Evolutionary conservation across 306 rosid genomes (phyloP).

Genomic region (Urtica urens): DNA sequence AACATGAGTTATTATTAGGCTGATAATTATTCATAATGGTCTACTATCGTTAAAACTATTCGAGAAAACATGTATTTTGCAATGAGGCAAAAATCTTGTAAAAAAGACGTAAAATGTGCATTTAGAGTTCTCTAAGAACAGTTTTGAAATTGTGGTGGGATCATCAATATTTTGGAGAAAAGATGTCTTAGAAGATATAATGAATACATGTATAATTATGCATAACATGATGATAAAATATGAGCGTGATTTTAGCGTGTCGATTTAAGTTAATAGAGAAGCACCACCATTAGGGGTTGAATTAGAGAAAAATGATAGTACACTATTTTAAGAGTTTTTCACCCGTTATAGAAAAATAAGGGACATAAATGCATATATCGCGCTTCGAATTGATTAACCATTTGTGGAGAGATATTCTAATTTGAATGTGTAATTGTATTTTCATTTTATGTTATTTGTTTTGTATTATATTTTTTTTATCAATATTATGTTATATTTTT

Average conservation of each 20-base stretch:
- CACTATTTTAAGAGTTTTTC: too few species aligned
- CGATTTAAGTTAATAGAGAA: background rate
- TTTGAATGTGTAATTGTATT: too few species aligned
- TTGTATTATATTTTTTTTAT: too few species aligned
- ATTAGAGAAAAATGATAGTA: too few species aligned
- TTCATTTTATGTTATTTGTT: too few species aligned
- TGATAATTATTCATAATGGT: constrained; percentile 2
- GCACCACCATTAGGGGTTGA: background rate
- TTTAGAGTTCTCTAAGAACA: background rate
- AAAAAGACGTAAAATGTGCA: background rate
- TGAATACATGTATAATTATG: constrained; percentile 4
- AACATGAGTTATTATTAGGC: too few species aligned
- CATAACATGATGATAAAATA: constrained; percentile 5
- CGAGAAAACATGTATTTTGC: background rate
- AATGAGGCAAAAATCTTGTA: background rate
- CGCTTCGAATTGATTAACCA: background rate
- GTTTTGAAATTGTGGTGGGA: background rate
- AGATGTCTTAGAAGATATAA: background rate
- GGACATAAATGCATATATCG: background rate
- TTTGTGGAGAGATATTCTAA: background rate
- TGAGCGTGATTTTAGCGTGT: background rate
- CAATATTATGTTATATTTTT: too few species aligned
- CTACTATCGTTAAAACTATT: constrained; percentile 3
- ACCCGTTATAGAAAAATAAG: too few species aligned
- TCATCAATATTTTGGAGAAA: background rate